Evolutionary conservation across 495 filamentous ascomycete genomes (phyloP).

Genomic region (Aspergillus nidulans): DNA sequence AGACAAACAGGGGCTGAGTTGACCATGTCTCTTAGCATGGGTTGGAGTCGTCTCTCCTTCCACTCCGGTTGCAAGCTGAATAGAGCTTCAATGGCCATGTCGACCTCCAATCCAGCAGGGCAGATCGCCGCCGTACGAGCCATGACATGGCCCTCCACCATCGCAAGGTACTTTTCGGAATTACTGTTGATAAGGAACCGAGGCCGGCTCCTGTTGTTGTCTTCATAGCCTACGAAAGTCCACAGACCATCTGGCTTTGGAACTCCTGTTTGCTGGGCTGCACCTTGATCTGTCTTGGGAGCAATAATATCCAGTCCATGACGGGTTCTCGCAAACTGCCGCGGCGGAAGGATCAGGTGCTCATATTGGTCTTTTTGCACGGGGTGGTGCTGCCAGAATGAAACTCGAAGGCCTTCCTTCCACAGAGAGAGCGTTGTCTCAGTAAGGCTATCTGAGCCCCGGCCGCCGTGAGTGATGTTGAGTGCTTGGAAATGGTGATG

Average conservation of each 20-base stretch:
- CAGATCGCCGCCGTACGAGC: constrained; percentile 45
- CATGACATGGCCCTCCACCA: constrained; percentile 38
- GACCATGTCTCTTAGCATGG: constrained; percentile 26
- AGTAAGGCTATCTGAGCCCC: constrained; percentile 23
- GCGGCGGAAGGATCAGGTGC: constrained; percentile 40
- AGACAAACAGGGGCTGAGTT: constrained; percentile 36
- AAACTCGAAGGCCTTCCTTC: constrained; percentile 34
- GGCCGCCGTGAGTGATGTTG: constrained; percentile 28
- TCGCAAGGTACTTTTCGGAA: constrained; percentile 29
- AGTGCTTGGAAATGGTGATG: constrained; percentile 35
- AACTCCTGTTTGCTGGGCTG: background rate
- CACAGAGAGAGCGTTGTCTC: constrained; percentile 42
- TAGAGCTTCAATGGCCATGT: constrained; percentile 44
- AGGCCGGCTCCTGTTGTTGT: constrained; percentile 23
- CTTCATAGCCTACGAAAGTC: constrained; percentile 40
- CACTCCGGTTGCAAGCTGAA: constrained; percentile 30
- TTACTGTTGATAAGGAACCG: constrained; percentile 45
- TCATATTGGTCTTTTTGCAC: constrained; percentile 29
- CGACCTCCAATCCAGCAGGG: constrained; percentile 39
- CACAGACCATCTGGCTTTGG: background rate
- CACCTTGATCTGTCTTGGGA: background rate
- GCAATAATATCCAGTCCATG: constrained; percentile 30
- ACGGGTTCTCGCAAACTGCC: constrained; percentile 43
- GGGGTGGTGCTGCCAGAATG: constrained; percentile 45
- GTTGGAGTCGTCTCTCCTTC: constrained; percentile 18